Evolutionary conservation across 305 asterid species (phyloP).

Genomic region (Rubia occidens): DNA sequence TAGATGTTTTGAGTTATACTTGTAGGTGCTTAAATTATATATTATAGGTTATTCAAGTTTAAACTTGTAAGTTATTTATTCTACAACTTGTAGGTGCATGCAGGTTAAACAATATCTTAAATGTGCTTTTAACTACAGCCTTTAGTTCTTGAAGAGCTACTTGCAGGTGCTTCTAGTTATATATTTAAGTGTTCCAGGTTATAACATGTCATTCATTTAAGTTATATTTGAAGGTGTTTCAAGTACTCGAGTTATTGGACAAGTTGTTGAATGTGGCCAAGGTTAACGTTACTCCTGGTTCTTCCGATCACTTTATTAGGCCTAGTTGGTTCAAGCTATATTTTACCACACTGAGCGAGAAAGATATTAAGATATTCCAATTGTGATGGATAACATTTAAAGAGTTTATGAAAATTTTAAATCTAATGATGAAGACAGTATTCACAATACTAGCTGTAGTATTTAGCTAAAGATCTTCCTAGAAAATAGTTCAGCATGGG

Average conservation of each 20-base stretch:
- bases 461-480: constrained; percentile 5
- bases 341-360: constrained; percentile 30
- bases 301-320: constrained; percentile 48
- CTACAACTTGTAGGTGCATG: too few relatives aligned
- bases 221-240: too few relatives aligned
- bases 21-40: too few relatives aligned
- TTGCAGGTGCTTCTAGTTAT: too few relatives aligned
- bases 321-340: constrained; percentile 56
- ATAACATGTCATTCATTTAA: too few relatives aligned
- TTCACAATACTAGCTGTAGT: constrained; percentile 8
- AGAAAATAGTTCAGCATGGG: not conserved
- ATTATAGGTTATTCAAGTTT: too few relatives aligned
- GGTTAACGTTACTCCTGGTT: constrained; percentile 44
- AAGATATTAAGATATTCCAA: constrained; percentile 37
- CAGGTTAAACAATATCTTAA: too few relatives aligned
- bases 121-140: too few relatives aligned
- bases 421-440: constrained; percentile 24
- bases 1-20: too few relatives aligned
- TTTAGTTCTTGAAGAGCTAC: too few relatives aligned
- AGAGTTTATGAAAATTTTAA: constrained; percentile 32
- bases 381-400: constrained; percentile 34
- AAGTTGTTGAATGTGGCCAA: constrained; percentile 34
- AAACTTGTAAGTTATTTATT: too few relatives aligned
- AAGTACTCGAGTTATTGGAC: constrained; percentile 41
- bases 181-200: too few relatives aligned